Evolutionary conservation across 2,329 filamentous ascomycete species (phyloP), one percentile per base, ranked within the genome.

Genomic region (Pseudonectria buxi): DNA sequence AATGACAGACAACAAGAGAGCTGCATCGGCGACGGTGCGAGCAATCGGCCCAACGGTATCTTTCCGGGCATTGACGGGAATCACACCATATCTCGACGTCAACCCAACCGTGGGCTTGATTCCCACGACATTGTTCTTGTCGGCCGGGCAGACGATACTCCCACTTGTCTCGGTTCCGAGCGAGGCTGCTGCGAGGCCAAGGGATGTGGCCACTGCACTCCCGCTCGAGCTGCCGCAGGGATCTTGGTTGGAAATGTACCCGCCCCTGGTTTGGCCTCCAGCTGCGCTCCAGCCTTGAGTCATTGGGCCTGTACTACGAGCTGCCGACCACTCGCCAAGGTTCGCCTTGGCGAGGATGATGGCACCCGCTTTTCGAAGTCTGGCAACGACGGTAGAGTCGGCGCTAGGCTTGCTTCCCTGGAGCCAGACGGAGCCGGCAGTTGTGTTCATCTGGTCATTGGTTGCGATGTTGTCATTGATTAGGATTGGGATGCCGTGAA

Each of bases 381-480:
- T 81, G 10, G 64, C 59, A 3, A 69, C 76, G 3, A 83, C 61
- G 0, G 74, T 76, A 10, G 73, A 69, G 46, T 84, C 81, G 9
- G 75, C 9, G 7, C 10, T 14, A 11, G 30, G 16, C 43, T 67
- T 72, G 7, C 78, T 71, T 0, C 78, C 77, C 0, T 78, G 49
- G 0, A 86, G 63, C 2, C 77, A 71, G 42, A 70, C 81, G 0
- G 80, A 85, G 3, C 81, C 81, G 3, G 78, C 63, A 0, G 62
- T 78, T 43, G 75, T 82, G 49, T 77, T 71, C 75, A 82, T 78
- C 39, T 64, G 54, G 50, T 83, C 78, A 3, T 59, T 53, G 0
- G 78, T 83, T 11, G 72, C 78, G 32, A 84, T 81, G 50, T 79
- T 81, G 57, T 81, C 74, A 55, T 84, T 84, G 58, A 83, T 65